Evolutionary conservation across 2,329 filamentous ascomycete species (phyloP).

Genomic region (Arthrinium puccinioides): DNA sequence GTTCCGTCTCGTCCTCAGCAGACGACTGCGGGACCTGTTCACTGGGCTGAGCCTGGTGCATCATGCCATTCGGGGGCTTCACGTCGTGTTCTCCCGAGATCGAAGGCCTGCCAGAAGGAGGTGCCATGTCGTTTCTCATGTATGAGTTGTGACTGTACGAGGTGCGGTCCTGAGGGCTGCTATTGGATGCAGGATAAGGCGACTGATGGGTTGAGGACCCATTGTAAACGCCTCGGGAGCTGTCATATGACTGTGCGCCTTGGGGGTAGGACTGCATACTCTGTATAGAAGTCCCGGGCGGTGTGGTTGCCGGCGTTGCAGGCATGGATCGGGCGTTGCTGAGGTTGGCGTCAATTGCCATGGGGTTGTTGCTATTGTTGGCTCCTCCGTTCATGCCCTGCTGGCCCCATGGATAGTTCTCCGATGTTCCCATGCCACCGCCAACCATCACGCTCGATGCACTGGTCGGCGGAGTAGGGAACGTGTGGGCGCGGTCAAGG

Average conservation of each 20-base stretch:
- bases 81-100: slow-evolving; percentile 58
- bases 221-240: slow-evolving; percentile 71
- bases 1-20: slow-evolving; percentile 63
- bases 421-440: slow-evolving; percentile 63
- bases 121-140: slow-evolving; percentile 83
- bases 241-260: slow-evolving; percentile 65
- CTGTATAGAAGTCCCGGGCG: slow-evolving; percentile 69
- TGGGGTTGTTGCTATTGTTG: slow-evolving; percentile 56
- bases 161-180: slow-evolving; percentile 49
- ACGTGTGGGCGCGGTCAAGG: slow-evolving; percentile 81
- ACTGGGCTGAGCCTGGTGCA: slow-evolving; percentile 48
- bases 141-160: slow-evolving; percentile 68
- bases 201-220: slow-evolving; percentile 61
- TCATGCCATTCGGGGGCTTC: slow-evolving; percentile 59
- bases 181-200: slow-evolving; percentile 60
- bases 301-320: slow-evolving; percentile 84
- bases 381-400: slow-evolving; percentile 56
- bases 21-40: slow-evolving; percentile 45
- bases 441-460: slow-evolving; percentile 75
- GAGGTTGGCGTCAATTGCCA: slow-evolving; percentile 75
- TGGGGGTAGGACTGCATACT: slow-evolving; percentile 72
- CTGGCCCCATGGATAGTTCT: slow-evolving; percentile 72
- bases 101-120: slow-evolving; percentile 58
- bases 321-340: slow-evolving; percentile 80
- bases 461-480: slow-evolving; percentile 88